A percentile compares a stretch with the other conserved stretches of the same genome.
These are phyloP conservation scores for Coniochaeta hoffmannii DNA, from an alignment of 2,329 filamentous ascomycete species.

Conservation along the genomic window DNA sequence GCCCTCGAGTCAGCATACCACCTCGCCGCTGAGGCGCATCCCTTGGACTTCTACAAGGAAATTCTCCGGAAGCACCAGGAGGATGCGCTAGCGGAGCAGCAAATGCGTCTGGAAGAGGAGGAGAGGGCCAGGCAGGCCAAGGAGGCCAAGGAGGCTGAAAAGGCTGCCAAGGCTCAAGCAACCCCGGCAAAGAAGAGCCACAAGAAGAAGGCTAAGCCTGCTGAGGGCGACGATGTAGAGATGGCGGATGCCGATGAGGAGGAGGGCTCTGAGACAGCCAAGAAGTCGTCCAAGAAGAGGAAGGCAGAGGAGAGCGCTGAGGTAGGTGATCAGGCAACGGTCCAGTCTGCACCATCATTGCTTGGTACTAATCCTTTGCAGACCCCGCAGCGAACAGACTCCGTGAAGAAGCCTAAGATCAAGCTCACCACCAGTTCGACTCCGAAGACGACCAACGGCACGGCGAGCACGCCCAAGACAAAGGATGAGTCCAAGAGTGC, in stretches of 20 bases:
- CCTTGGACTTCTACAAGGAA: slow-evolving; percentile 75
- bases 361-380: slow-evolving; percentile 17
- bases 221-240: slow-evolving; percentile 49
- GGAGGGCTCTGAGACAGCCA: slow-evolving; percentile 39
- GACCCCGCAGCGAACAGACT: slow-evolving; percentile 52
- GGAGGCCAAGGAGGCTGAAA: slow-evolving; percentile 21
- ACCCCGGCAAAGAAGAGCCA: slow-evolving; percentile 35
- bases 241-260: slow-evolving; percentile 55
- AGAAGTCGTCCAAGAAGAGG: slow-evolving; percentile 65
- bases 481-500: slow-evolving; percentile 41
- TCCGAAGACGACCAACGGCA: slow-evolving; percentile 62
- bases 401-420: slow-evolving; percentile 62
- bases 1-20: slow-evolving; percentile 70
- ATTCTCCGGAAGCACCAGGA: slow-evolving; percentile 66
- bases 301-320: slow-evolving; percentile 77
- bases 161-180: slow-evolving; percentile 25
- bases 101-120: slow-evolving; percentile 24
- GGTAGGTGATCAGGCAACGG: slow-evolving; percentile 40
- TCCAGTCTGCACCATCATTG: not conserved
- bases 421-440: slow-evolving; percentile 58
- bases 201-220: slow-evolving; percentile 43
- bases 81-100: slow-evolving; percentile 46
- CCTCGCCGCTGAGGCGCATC: slow-evolving; percentile 70
- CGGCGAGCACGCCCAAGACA: slow-evolving; percentile 40
- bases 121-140: not conserved